Conservation (phyloP, 208 protist species). For the Leishmania aethiopica region DNA sequence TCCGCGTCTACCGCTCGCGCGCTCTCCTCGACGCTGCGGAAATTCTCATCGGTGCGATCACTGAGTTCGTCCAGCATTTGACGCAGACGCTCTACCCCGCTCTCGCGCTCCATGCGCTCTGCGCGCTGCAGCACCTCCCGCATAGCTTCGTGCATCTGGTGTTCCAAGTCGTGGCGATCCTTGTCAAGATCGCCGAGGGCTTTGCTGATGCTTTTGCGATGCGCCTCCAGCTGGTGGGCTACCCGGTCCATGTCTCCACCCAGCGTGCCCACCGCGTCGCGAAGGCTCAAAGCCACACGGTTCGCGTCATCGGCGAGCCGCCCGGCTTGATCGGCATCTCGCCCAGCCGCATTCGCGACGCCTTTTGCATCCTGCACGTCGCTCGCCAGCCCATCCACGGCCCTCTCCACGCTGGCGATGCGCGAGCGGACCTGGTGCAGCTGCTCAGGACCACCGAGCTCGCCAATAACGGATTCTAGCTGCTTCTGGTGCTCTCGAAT, state of each 20-base stretch:
- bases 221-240: constrained; percentile 37
- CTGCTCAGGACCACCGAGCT: constrained; percentile 40
- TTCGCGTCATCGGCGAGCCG: constrained; percentile 54
- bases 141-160: constrained; percentile 47
- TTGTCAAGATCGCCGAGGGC: constrained; percentile 53
- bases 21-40: constrained; percentile 78
- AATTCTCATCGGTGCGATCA: constrained; percentile 87
- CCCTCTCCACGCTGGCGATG: constrained; percentile 55
- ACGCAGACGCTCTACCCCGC: constrained; percentile 48
- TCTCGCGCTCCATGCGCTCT: constrained; percentile 45
- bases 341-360: constrained; percentile 33
- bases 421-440: constrained; percentile 42
- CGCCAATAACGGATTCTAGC: constrained; percentile 43
- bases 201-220: constrained; percentile 39
- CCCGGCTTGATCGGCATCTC: constrained; percentile 53
- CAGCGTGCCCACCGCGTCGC: constrained; percentile 38
- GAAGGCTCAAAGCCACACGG: constrained; percentile 30
- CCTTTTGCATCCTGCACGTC: constrained; percentile 49
- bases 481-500: constrained; percentile 46
- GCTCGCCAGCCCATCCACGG: constrained; percentile 35
- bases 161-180: constrained; percentile 40
- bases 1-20: constrained; percentile 75
- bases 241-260: constrained; percentile 39
- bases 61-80: constrained; percentile 77
- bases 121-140: constrained; percentile 47